Evolutionary conservation across 2,329 filamentous ascomycete species (phyloP).

Genomic region (Clarireedia hainanense): DNA sequence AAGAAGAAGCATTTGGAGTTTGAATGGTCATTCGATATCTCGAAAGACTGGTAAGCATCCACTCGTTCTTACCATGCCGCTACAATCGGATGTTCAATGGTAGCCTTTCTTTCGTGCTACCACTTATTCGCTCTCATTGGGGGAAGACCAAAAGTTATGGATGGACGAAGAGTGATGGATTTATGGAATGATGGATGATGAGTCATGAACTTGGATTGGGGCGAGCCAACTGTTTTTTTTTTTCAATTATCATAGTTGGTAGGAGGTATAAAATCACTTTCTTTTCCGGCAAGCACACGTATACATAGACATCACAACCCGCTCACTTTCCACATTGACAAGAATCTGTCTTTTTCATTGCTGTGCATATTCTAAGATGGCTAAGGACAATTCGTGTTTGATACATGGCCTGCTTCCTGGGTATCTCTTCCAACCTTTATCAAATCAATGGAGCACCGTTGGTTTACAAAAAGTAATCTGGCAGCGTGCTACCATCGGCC

Average conservation of each 20-base stretch:
- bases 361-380: not conserved
- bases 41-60: conserved; percentile 76
- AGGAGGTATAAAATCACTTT: not conserved
- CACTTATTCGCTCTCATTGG: not conserved
- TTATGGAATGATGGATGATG: not conserved
- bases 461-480: conserved; percentile 52
- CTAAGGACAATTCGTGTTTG: not conserved
- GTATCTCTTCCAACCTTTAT: conserved; percentile 2
- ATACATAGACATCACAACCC: conserved; percentile 3
- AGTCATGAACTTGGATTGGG: not conserved
- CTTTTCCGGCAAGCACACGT: conserved; percentile 3
- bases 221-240: not conserved
- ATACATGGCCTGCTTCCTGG: not conserved
- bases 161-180: not conserved
- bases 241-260: not conserved
- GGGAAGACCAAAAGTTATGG: conserved; percentile 1
- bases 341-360: too few species aligned
- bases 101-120: too few species aligned
- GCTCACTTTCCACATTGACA: not conserved
- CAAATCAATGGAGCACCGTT: not conserved
- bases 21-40: conserved; percentile 93
- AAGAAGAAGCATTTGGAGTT: conserved; percentile 84
- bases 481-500: conserved; percentile 55
- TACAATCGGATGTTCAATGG: too few species aligned
- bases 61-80: not conserved